Evolutionary conservation across 2,329 filamentous ascomycete genomes (phyloP).

Genomic region (Coniochaeta hoffmannii): DNA sequence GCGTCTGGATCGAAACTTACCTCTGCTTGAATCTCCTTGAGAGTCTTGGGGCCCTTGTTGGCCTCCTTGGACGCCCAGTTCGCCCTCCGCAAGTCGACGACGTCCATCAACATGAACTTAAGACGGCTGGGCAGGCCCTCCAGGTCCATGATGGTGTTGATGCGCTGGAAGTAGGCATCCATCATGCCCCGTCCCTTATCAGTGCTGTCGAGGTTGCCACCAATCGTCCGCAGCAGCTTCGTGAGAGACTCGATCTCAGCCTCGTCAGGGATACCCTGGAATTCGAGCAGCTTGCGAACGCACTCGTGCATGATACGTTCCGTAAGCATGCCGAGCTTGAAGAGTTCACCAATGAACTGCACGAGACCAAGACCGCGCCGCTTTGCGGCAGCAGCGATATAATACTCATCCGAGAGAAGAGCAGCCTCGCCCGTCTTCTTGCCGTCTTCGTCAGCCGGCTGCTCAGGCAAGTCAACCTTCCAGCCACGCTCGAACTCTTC

Average conservation of each 20-base stretch:
- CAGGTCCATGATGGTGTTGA: slow-evolving; percentile 72
- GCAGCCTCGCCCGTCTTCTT: slow-evolving; percentile 61
- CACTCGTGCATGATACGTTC: slow-evolving; percentile 99
- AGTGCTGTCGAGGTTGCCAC: slow-evolving; percentile 72
- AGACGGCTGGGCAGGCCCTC: slow-evolving; percentile 79
- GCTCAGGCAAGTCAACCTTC: slow-evolving; percentile 79
- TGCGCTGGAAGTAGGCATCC: slow-evolving; percentile 88
- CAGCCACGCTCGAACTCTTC: slow-evolving; percentile 98
- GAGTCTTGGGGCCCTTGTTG: slow-evolving; percentile 94
- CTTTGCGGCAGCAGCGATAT: slow-evolving; percentile 87
- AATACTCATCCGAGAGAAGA: slow-evolving; percentile 95
- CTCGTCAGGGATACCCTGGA: slow-evolving; percentile 87
- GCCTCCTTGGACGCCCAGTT: slow-evolving; percentile 82
- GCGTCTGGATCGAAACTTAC: slow-evolving; percentile 34
- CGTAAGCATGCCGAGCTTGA: slow-evolving; percentile 97
- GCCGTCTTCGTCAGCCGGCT: slow-evolving; percentile 50
- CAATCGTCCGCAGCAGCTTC: slow-evolving; percentile 87
- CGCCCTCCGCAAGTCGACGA: slow-evolving; percentile 71
- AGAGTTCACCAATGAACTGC: slow-evolving; percentile 98
- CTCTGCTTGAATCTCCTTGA: slow-evolving; percentile 82
- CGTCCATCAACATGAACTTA: slow-evolving; percentile 94
- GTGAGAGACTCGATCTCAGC: slow-evolving; percentile 93
- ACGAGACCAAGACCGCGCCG: slow-evolving; percentile 94
- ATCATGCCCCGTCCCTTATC: slow-evolving; percentile 83
- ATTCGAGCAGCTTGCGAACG: slow-evolving; percentile 94